Conservation (phyloP, 2,329 filamentous ascomycete species). For the Cladosporium sp. region DNA sequence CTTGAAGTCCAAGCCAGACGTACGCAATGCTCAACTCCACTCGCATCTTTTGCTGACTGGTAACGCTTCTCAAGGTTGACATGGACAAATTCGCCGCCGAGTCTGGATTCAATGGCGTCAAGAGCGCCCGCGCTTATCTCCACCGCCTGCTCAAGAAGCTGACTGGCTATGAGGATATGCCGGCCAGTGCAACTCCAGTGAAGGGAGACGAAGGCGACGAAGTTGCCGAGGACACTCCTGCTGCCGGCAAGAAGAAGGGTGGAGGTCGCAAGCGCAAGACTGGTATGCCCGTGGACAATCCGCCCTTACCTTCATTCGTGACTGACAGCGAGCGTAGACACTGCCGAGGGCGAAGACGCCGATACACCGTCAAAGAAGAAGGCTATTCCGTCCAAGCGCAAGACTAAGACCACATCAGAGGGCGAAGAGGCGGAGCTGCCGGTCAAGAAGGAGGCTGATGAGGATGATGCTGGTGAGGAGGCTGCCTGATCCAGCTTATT, state of each 20-base stretch:
- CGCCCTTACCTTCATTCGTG: neutral
- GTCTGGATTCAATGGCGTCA: neutral
- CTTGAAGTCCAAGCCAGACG: slow-evolving; percentile 11
- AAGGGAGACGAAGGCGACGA: neutral
- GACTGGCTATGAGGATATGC: neutral
- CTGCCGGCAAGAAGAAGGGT: neutral
- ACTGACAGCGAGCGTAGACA: neutral
- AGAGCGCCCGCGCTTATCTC: slow-evolving; percentile 3
- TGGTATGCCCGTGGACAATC: neutral
- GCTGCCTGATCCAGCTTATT: too few species aligned
- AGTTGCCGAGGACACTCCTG: neutral
- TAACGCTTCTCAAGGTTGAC: neutral
- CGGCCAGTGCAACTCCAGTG: neutral
- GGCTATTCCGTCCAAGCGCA: slow-evolving; percentile 5
- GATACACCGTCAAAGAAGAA: slow-evolving; percentile 2
- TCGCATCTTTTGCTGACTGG: neutral
- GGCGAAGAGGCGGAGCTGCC: neutral
- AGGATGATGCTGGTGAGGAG: neutral
- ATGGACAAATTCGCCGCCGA: slow-evolving; percentile 5
- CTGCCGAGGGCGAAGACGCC: neutral
- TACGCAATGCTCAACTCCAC: neutral
- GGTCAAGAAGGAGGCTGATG: neutral
- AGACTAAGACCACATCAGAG: neutral
- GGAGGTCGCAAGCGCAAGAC: slow-evolving; percentile 8
- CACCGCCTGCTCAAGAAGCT: neutral